Conservation (phyloP, 2,329 filamentous ascomycete species). For the Zymoseptoria ardabiliae region DNA sequence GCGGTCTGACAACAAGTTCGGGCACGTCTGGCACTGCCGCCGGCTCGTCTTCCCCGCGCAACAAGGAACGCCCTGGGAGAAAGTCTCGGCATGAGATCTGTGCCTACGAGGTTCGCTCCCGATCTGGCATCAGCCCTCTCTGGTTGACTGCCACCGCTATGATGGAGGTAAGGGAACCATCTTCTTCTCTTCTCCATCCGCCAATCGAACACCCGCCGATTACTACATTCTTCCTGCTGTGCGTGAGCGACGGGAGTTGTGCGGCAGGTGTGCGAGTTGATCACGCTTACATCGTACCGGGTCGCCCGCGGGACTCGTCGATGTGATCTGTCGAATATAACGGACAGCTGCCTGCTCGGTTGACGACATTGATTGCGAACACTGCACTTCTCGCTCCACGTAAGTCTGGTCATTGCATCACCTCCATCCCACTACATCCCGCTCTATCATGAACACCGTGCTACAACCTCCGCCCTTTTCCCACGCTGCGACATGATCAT, state of each 20-base stretch:
- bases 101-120: background rate
- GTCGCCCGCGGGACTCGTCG: background rate
- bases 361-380: background rate
- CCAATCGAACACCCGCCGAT: background rate
- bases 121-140: background rate
- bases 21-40: background rate
- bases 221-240: slow-evolving; percentile 1
- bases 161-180: slow-evolving; percentile 6
- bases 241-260: background rate
- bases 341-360: background rate
- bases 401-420: background rate
- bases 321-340: slow-evolving; percentile 17
- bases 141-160: slow-evolving; percentile 2
- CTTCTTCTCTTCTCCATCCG: background rate
- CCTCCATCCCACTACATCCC: background rate
- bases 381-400: background rate
- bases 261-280: slow-evolving; percentile 2
- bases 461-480: background rate
- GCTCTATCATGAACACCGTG: background rate
- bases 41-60: background rate
- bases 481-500: background rate
- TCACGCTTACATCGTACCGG: background rate
- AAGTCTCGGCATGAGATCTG: background rate
- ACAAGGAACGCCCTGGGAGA: slow-evolving; percentile 3
- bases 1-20: background rate